These are phyloP conservation scores for Trypanosoma brucei DNA, from an alignment of 208 protist species.

Conservation along the genomic window DNA sequence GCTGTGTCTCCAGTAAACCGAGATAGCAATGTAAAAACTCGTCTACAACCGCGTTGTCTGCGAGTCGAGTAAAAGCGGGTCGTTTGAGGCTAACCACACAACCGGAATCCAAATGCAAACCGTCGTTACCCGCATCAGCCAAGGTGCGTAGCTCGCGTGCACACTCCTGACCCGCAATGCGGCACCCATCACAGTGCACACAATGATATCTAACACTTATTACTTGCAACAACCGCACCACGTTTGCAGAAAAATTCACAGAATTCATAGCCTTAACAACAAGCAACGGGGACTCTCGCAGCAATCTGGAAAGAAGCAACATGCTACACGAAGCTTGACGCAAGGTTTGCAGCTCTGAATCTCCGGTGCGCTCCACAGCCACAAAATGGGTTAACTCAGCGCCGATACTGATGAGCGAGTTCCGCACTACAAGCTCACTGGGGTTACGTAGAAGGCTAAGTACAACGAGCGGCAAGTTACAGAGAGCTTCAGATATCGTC, in stretches of 20 bases:
- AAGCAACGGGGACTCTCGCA: conserved; percentile 27
- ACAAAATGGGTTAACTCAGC: conserved; percentile 40
- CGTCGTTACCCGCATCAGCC: conserved; percentile 7
- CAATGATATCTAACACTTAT: conserved; percentile 15
- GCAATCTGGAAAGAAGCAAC: conserved; percentile 34
- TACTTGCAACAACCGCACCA: conserved; percentile 30
- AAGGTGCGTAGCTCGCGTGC: conserved; percentile 5
- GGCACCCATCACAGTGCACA: conserved; percentile 2
- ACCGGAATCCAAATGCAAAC: conserved; percentile 15
- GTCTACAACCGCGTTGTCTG: conserved; percentile 31
- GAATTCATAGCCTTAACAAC: conserved; percentile 51
- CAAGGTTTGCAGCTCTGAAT: conserved; percentile 24
- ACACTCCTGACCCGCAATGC: neutral
- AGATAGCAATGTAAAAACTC: conserved; percentile 63
- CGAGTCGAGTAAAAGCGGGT: conserved; percentile 20
- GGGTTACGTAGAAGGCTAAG: conserved; percentile 5
- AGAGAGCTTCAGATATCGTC: conserved; percentile 16
- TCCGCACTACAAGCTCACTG: conserved; percentile 6
- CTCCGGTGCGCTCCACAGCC: conserved; percentile 11
- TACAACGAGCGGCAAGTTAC: conserved; percentile 18
- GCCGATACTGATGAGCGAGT: conserved; percentile 16
- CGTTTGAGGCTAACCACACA: conserved; percentile 9
- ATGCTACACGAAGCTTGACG: conserved; percentile 41
- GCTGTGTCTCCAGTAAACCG: conserved; percentile 36
- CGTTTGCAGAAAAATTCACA: conserved; percentile 53